A percentile compares a stretch with the other conserved stretches of the same genome.
Conservation (phyloP, 1,139 yeast genomes). For the Candida sp. region DNA sequence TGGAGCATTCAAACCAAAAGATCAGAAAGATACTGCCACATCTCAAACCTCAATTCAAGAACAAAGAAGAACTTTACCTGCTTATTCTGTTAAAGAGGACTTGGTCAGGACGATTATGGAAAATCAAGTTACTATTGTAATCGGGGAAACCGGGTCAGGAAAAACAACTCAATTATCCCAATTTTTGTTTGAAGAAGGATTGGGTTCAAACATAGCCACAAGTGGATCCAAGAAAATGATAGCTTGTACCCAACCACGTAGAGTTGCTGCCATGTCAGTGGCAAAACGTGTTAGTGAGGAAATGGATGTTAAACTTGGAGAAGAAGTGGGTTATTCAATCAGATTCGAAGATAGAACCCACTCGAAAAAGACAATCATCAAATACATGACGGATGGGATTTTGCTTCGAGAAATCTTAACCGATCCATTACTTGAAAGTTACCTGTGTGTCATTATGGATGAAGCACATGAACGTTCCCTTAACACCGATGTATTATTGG, state of each 20-base stretch:
- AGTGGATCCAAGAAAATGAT: slow-evolving; percentile 51
- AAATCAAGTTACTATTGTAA: slow-evolving; percentile 77
- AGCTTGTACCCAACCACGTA: slow-evolving; percentile 93
- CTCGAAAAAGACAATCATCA: slow-evolving; percentile 55
- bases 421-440: slow-evolving; percentile 65
- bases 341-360: slow-evolving; percentile 81
- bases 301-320: slow-evolving; percentile 67
- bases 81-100: slow-evolving; percentile 61
- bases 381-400: slow-evolving; percentile 95
- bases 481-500: slow-evolving; percentile 82
- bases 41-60: slow-evolving; percentile 20
- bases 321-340: slow-evolving; percentile 83
- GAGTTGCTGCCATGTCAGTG: slow-evolving; percentile 96
- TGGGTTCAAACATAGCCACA: slow-evolving; percentile 19
- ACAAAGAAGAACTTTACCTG: slow-evolving; percentile 69
- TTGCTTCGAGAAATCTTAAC: slow-evolving; percentile 70
- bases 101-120: slow-evolving; percentile 67
- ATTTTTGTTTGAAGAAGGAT: slow-evolving; percentile 77
- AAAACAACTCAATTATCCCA: slow-evolving; percentile 94
- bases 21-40: neutral
- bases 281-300: slow-evolving; percentile 90
- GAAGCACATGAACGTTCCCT: slow-evolving; percentile 95
- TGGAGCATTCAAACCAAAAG: slow-evolving; percentile 4
- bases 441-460: slow-evolving; percentile 88
- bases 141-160: slow-evolving; percentile 98